Evolutionary conservation across 805 yeast genomes (phyloP).

Genomic region (Candida loeiensis): DNA sequence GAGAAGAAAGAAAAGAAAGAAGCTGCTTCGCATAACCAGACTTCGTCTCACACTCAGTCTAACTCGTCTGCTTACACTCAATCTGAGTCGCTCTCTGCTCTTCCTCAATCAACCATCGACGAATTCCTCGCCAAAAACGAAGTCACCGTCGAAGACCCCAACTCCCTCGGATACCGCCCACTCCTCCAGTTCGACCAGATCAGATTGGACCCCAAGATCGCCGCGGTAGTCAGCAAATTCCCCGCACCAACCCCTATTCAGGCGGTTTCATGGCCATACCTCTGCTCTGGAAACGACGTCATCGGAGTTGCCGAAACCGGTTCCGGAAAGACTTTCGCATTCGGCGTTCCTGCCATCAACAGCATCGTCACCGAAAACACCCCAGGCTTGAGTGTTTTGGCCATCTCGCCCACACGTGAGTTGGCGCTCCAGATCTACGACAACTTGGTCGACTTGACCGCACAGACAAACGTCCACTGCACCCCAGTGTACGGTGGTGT

Average conservation of each 20-base stretch:
- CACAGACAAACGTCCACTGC: slow-evolving; percentile 59
- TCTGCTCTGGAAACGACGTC: slow-evolving; percentile 75
- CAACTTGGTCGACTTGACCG: slow-evolving; percentile 65
- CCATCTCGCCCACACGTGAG: slow-evolving; percentile 96
- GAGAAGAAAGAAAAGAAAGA: slow-evolving; percentile 23
- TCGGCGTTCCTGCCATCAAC: slow-evolving; percentile 94
- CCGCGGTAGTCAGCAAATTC: slow-evolving; percentile 62
- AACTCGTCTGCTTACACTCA: slow-evolving; percentile 29
- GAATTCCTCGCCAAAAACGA: slow-evolving; percentile 66
- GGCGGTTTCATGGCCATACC: slow-evolving; percentile 90
- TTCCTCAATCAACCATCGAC: slow-evolving; percentile 55
- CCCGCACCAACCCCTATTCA: slow-evolving; percentile 95
- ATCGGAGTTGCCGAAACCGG: slow-evolving; percentile 99
- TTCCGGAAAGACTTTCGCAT: slow-evolving; percentile 95
- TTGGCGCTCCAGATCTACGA: slow-evolving; percentile 92
- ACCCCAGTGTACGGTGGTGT: slow-evolving; percentile 97
- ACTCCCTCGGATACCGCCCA: slow-evolving; percentile 55
- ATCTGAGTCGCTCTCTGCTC: slow-evolving; percentile 34
- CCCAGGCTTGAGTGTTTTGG: slow-evolving; percentile 67
- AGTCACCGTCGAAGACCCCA: slow-evolving; percentile 74
- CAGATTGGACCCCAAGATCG: slow-evolving; percentile 49
- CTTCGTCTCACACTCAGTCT: slow-evolving; percentile 9
- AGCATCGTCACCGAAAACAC: slow-evolving; percentile 49
- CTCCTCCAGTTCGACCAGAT: slow-evolving; percentile 64
- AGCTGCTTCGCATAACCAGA: slow-evolving; percentile 11